Percentiles rank a stretch among this genome's conserved stretches.
Conservation (phyloP, 2,329 filamentous ascomycete species). For the Phaeosphaeriaceae sp. region DNA sequence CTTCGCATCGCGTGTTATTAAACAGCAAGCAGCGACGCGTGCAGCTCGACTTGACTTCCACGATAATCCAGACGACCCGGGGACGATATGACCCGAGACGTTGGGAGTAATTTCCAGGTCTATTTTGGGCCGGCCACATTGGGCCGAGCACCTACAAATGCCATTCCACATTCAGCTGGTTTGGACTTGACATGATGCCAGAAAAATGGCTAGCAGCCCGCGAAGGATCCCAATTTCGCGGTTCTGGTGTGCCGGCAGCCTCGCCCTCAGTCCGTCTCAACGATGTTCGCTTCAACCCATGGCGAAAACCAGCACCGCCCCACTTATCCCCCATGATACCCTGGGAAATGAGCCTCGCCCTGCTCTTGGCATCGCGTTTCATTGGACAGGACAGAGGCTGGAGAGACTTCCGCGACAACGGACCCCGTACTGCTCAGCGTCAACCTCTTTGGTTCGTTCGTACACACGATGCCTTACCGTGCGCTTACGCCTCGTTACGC, state of each 20-base stretch:
- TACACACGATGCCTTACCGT: background rate
- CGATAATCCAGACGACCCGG: background rate
- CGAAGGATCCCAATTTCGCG: background rate
- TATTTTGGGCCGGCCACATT: background rate
- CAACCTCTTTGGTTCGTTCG: background rate
- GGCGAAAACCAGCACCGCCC: background rate
- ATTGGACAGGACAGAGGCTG: constrained; percentile 1
- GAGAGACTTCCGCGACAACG: background rate
- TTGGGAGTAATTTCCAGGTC: background rate
- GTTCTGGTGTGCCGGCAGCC: background rate
- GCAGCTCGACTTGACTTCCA: background rate
- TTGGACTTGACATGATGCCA: background rate
- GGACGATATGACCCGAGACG: background rate
- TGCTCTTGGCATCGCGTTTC: background rate
- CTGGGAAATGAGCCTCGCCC: background rate
- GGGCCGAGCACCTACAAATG: background rate
- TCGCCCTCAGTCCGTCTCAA: background rate
- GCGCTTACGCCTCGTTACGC: constrained; percentile 9
- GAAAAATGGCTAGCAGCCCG: background rate
- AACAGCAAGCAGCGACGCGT: background rate
- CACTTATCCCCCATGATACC: background rate
- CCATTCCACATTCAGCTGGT: background rate
- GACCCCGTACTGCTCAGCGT: constrained; percentile 3
- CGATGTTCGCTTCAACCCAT: background rate
- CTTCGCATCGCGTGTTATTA: background rate